These are phyloP conservation scores for Decorospora gaudefroyi DNA, from an alignment of 2,329 filamentous ascomycete species.

Conservation along the genomic window DNA sequence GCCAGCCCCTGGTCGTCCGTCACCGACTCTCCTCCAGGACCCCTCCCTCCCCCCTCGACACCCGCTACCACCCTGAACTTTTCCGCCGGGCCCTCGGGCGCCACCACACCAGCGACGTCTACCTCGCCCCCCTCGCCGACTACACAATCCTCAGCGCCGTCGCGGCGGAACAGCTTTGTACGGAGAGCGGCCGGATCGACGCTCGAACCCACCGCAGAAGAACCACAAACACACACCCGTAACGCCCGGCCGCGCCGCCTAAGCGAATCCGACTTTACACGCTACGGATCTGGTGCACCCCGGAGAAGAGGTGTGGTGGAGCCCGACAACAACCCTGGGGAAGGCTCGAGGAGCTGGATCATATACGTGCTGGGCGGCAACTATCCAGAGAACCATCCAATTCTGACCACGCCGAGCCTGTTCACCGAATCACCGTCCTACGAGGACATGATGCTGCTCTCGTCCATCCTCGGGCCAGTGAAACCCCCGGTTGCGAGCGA, in stretches of 20 bases:
- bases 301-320: conserved; percentile 67
- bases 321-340: conserved; percentile 60
- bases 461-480: conserved; percentile 67
- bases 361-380: conserved; percentile 73
- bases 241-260: conserved; percentile 58
- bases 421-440: conserved; percentile 74
- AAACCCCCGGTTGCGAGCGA: conserved; percentile 70
- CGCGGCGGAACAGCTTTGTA: conserved; percentile 49
- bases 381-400: conserved; percentile 71
- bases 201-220: conserved; percentile 51
- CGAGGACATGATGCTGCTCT: conserved; percentile 72
- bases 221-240: conserved; percentile 46
- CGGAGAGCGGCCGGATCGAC: conserved; percentile 48
- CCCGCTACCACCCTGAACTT: conserved; percentile 62
- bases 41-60: conserved; percentile 66
- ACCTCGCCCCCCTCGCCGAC: conserved; percentile 44
- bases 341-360: conserved; percentile 67
- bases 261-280: conserved; percentile 65
- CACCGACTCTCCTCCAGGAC: conserved; percentile 62
- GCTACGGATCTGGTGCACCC: conserved; percentile 65
- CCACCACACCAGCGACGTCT: conserved; percentile 48
- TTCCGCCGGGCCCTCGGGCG: conserved; percentile 59
- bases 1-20: conserved; percentile 51
- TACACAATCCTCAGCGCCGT: conserved; percentile 41
- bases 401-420: conserved; percentile 69